Evolutionary conservation across 345 rosid species (phyloP).

Genomic region (Eucalyptus victrix): DNA sequence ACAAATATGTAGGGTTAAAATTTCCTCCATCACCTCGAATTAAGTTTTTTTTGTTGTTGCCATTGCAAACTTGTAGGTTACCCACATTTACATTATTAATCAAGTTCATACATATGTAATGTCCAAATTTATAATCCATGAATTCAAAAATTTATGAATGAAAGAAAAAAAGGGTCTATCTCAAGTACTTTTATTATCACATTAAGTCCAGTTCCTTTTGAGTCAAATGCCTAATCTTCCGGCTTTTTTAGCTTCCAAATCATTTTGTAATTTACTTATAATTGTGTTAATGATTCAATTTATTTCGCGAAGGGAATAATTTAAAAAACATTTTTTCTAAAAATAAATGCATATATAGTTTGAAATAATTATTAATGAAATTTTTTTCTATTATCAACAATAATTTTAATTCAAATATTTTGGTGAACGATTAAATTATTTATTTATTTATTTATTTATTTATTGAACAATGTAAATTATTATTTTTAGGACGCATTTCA

Average conservation of each 20-base stretch:
- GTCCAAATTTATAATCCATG: background rate
- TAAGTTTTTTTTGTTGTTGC: background rate
- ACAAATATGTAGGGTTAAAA: background rate
- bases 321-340: rapidly evolving
- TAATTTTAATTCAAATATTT: background rate
- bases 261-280: background rate
- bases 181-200: background rate
- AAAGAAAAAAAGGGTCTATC: background rate
- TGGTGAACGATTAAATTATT: background rate
- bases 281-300: background rate
- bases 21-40: background rate
- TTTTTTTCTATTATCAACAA: rapidly evolving
- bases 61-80: background rate
- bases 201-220: background rate
- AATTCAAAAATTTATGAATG: background rate
- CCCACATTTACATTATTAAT: background rate
- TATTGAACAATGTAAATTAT: background rate
- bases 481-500: background rate
- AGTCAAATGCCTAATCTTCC: background rate
- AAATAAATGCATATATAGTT: background rate
- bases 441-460: background rate
- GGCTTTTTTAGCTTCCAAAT: background rate
- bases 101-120: background rate
- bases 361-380: background rate
- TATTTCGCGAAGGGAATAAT: background rate